Evolutionary conservation across 2,329 filamentous ascomycete species (phyloP).

Genomic region (Orbilia quercus): DNA sequence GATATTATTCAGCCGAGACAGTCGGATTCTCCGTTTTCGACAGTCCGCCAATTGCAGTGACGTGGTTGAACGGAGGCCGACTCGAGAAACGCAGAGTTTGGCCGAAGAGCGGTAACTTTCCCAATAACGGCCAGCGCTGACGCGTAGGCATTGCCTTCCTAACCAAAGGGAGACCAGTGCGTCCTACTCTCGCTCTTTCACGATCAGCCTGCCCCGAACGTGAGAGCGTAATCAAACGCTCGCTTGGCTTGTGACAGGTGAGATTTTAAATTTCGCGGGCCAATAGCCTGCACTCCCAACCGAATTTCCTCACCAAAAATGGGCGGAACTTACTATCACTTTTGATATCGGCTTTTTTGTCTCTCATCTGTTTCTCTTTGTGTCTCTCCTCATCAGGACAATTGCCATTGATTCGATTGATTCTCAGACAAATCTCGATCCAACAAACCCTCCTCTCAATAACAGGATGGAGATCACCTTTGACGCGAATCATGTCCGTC

Average conservation of each 20-base stretch:
- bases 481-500: slow-evolving; percentile 36
- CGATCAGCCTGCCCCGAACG: slow-evolving; percentile 17
- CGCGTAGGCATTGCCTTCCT: slow-evolving; percentile 32
- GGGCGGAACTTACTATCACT: slow-evolving; percentile 25
- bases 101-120: slow-evolving; percentile 42
- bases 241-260: slow-evolving; percentile 55
- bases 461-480: slow-evolving; percentile 43
- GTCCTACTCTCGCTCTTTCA: neutral
- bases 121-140: slow-evolving; percentile 54
- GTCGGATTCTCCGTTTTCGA: neutral
- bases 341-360: slow-evolving; percentile 23
- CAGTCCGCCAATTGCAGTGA: neutral
- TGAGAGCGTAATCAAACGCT: slow-evolving; percentile 55
- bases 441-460: slow-evolving; percentile 19
- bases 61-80: neutral
- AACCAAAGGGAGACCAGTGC: slow-evolving; percentile 35
- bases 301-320: slow-evolving; percentile 44
- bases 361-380: slow-evolving; percentile 7
- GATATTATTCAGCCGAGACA: neutral
- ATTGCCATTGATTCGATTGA: slow-evolving; percentile 18
- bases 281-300: slow-evolving; percentile 45
- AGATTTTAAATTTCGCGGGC: slow-evolving; percentile 46
- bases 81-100: slow-evolving; percentile 17
- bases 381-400: slow-evolving; percentile 9
- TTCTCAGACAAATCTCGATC: slow-evolving; percentile 7